Base-by-base conservation (phyloP, 495 filamentous ascomycete species). In the Aspergillus nidulans region DNA sequence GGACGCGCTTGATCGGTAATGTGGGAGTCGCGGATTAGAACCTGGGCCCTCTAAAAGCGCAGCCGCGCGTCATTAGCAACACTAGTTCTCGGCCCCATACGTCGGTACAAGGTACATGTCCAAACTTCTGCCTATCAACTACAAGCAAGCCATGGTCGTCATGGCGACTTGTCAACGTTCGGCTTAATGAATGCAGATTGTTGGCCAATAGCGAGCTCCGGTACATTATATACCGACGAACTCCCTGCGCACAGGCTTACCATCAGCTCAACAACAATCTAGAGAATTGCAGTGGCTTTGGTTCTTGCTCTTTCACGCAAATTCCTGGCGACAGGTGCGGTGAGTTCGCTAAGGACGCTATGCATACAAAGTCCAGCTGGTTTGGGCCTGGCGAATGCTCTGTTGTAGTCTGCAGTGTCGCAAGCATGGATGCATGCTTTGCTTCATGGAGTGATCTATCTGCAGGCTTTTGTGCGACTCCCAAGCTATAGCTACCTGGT, bases 1-100 rank as follows among this genome's bases (percentile, higher is more conserved):
- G 73, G 73, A 53, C 66, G 19, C 55, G 58, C 13, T 57, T 77
- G 51, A 63, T 72, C 60, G 75, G 73, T 16, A 54, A 53, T 19
- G 57, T 77, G 26, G 74, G 71, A 12, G 32, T 72, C 7, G 60
- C 56, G 44, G 64, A 60, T n/a, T 57, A 51, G 55, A 53, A 15
- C 32, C 3, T 1, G 3, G 30, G 30, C 30, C 4, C 10, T 3
- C 30, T 9, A 2, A 10, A 2, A 34, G 9, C 9, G 15, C 30
- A 34, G 6, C n/a, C n/a, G n/a, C 30, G 15, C 30, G 9, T 12
- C 9, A 34, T 12, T 34, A 6, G 30, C 30, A 34, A 34, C 2
- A 13, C 10, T 34, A 2, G 30, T 13, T 5, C 4, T 34, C 8
- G 10, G 4, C 8, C 2, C 30, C 30, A 34, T n/a, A n/a, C n/a